Evolutionary conservation across 768 basidiomycete genomes (phyloP).

Genomic region (Boletus sensibilis): DNA sequence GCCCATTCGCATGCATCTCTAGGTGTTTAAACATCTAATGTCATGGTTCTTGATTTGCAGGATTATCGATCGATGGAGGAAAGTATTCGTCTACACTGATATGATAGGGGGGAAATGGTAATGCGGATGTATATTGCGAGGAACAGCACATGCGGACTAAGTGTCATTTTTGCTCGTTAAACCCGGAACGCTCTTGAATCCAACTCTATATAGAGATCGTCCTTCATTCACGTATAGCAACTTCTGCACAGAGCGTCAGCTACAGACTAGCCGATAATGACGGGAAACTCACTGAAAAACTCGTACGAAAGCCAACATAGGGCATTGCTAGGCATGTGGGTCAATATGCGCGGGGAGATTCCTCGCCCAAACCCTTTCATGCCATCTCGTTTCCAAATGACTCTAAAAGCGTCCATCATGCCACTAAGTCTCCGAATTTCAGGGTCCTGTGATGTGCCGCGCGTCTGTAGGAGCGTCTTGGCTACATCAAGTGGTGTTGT

Average conservation of each 20-base stretch:
- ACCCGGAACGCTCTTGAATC: neutral
- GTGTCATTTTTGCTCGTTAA: constrained; percentile 7
- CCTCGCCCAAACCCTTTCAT: constrained; percentile 84
- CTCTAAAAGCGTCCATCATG: constrained; percentile 82
- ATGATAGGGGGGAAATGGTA: constrained; percentile 8
- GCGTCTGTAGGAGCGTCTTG: constrained; percentile 94
- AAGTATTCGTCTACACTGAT: neutral
- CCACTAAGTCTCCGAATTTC: constrained; percentile 83
- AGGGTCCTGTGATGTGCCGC: constrained; percentile 82
- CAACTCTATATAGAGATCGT: constrained; percentile 18
- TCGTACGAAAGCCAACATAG: constrained; percentile 98
- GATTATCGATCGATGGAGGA: neutral
- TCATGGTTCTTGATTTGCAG: neutral
- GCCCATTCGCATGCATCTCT: neutral
- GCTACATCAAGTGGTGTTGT: constrained; percentile 97
- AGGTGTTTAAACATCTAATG: neutral
- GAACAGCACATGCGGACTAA: constrained; percentile 3
- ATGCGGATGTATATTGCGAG: constrained; percentile 18
- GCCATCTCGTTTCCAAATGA: constrained; percentile 88
- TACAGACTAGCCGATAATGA: neutral
- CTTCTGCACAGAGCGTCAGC: constrained; percentile 44
- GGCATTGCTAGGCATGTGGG: constrained; percentile 95
- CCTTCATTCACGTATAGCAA: constrained; percentile 53
- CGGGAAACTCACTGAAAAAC: constrained; percentile 83
- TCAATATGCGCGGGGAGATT: constrained; percentile 86